Evolutionary conservation across 2,329 filamentous ascomycete species (phyloP).

Genomic region (Neurospora crassa): DNA sequence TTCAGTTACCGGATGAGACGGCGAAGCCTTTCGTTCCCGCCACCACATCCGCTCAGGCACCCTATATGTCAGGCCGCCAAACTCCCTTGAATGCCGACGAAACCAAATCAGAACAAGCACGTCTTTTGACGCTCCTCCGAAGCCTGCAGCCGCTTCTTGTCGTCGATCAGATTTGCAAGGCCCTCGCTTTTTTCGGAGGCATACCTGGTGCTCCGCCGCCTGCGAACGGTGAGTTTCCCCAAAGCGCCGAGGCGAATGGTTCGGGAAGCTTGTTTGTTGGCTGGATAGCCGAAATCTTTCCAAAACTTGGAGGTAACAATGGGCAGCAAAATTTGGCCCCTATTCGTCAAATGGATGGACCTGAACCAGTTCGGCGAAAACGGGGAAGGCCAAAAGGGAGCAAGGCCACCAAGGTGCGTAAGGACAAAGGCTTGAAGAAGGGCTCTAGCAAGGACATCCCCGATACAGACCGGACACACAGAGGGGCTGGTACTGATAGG

Average conservation of each 20-base stretch:
- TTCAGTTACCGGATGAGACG: conserved; percentile 23
- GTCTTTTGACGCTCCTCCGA: conserved; percentile 46
- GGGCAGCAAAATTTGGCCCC: conserved; percentile 19
- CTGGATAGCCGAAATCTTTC: conserved; percentile 56
- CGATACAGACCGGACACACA: conserved; percentile 3
- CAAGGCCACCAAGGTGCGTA: conserved; percentile 36
- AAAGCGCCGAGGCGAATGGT: conserved; percentile 46
- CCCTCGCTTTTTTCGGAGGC: conserved; percentile 54
- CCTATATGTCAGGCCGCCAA: conserved; percentile 4
- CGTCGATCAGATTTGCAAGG: conserved; percentile 54
- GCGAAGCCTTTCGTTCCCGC: conserved; percentile 11
- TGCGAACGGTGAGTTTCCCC: conserved; percentile 41
- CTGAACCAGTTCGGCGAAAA: conserved; percentile 28
- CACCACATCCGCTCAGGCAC: conserved; percentile 4
- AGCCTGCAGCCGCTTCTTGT: conserved; percentile 45
- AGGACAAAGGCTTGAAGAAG: conserved; percentile 44
- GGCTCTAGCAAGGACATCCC: conserved; percentile 20
- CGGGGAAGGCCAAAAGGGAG: conserved; percentile 49
- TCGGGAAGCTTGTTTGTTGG: conserved; percentile 48
- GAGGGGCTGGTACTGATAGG: conserved; percentile 23
- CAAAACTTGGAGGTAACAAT: conserved; percentile 26
- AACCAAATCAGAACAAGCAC: conserved; percentile 49
- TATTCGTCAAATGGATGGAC: conserved; percentile 10
- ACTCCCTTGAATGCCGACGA: conserved; percentile 32
- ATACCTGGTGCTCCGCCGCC: conserved; percentile 45